These are phyloP conservation scores for Hsuehochloa calcarea DNA, from an alignment of 176 grass and related monocot genomes.

Conservation along the genomic window DNA sequence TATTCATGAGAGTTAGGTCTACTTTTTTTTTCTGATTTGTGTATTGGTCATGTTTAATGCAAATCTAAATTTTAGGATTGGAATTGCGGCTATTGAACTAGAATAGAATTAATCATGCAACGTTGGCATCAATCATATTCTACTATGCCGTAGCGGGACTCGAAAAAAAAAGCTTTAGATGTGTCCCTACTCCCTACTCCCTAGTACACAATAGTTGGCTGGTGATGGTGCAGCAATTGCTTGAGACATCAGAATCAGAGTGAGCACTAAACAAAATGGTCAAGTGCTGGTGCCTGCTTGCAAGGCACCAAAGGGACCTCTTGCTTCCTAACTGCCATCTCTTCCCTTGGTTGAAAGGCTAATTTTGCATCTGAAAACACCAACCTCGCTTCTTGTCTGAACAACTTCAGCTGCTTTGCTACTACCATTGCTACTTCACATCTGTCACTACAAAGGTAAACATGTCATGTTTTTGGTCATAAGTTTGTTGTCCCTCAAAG, in stretches of 20 bases:
- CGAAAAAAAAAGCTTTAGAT: slow-evolving; percentile 6
- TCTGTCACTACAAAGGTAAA: slow-evolving; percentile 9
- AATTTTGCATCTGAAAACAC: slow-evolving; percentile 23
- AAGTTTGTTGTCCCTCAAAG: slow-evolving; percentile 6
- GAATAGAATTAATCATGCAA: slow-evolving; percentile 15
- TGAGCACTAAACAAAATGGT: slow-evolving; percentile 24
- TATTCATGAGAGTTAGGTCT: slow-evolving; percentile 12
- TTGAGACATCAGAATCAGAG: slow-evolving; percentile 25
- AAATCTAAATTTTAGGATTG: not conserved
- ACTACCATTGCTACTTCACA: not conserved
- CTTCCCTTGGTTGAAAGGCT: not conserved
- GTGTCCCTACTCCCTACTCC: not conserved
- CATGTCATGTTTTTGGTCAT: slow-evolving; percentile 30
- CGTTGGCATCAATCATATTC: slow-evolving; percentile 12
- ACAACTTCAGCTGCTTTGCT: slow-evolving; percentile 5
- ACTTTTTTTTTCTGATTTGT: not conserved
- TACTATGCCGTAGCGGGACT: slow-evolving; percentile 1
- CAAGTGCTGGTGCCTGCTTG: slow-evolving; percentile 21
- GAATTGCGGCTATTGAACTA: slow-evolving; percentile 22
- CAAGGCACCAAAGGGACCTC: slow-evolving; percentile 28
- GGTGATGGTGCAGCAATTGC: slow-evolving; percentile 22
- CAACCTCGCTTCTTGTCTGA: slow-evolving; percentile 9
- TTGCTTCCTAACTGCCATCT: slow-evolving; percentile 44
- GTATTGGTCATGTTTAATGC: slow-evolving; percentile 10
- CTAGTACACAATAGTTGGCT: slow-evolving; percentile 10